A percentile compares a stretch with the other conserved stretches of the same genome.
phyloP scores from a whole-genome alignment of 805 yeast genomes.

The Blastobotrys robertii region DNA sequence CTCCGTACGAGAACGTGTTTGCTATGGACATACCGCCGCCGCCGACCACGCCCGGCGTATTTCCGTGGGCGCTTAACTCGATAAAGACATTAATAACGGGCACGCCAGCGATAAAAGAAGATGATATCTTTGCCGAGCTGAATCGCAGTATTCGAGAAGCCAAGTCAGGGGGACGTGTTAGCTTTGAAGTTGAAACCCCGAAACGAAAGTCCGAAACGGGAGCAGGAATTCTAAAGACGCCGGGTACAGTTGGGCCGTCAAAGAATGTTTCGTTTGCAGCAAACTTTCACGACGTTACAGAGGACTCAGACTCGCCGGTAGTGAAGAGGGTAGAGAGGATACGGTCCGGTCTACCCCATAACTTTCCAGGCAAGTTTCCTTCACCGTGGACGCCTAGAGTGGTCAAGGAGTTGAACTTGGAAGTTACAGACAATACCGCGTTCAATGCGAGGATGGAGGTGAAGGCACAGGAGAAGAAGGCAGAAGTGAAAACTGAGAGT shows the following conservation, averaged over 20 bases:
- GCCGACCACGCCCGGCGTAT: constrained; percentile 18
- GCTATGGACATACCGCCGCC: no score
- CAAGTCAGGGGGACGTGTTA: neutral
- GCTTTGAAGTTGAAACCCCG: neutral
- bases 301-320: neutral
- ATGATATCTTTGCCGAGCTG: constrained; percentile 4
- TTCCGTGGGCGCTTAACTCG: constrained; percentile 16
- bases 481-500: neutral
- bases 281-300: neutral
- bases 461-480: neutral
- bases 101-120: constrained; percentile 10
- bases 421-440: no score
- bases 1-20: no score
- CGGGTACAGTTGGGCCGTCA: constrained; percentile 11
- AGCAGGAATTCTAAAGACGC: constrained; percentile 14
- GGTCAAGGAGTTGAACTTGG: neutral
- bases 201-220: neutral
- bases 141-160: neutral
- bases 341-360: constrained; percentile 13
- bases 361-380: constrained; percentile 20
- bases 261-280: constrained; percentile 15
- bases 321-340: constrained; percentile 6
- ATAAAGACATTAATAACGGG: constrained; percentile 15
- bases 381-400: constrained; percentile 15
- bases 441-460: neutral